Percentiles rank a stretch among this genome's conserved stretches.
phyloP scores from a whole-genome alignment of 2,329 filamentous ascomycete species.

The Hymenoscyphus occultus region DNA sequence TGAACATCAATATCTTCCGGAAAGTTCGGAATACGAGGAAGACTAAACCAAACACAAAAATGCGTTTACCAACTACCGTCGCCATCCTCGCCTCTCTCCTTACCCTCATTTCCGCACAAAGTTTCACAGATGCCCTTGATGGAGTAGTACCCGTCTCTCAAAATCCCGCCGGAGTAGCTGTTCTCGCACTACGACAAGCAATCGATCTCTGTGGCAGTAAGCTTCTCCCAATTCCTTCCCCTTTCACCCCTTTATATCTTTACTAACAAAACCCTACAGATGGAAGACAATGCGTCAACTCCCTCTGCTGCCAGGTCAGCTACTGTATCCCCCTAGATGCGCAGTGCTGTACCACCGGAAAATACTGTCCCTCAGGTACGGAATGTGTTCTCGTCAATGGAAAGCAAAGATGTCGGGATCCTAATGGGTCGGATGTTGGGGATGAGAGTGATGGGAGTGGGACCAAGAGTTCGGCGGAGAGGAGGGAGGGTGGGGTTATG shows the following conservation, averaged over 20 bases:
- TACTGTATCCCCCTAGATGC: constrained; percentile 7
- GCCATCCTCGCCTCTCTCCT: neutral
- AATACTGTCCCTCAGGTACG: constrained; percentile 4
- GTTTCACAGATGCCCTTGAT: neutral
- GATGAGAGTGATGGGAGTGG: neutral
- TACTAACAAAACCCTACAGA: neutral
- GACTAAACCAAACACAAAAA: neutral
- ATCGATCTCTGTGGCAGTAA: constrained; percentile 2
- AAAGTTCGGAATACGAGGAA: neutral
- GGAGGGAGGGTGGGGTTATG: neutral
- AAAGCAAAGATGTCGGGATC: neutral
- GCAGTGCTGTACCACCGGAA: constrained; percentile 9
- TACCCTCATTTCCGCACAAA: neutral
- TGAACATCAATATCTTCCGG: neutral
- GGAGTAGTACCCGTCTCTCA: constrained; percentile 1
- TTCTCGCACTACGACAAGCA: neutral
- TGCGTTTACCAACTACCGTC: constrained; percentile 4
- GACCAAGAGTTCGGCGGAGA: constrained; percentile 3
- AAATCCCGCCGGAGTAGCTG: neutral
- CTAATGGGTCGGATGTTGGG: neutral
- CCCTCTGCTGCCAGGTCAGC: constrained; percentile 9
- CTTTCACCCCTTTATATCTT: neutral
- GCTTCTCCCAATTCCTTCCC: neutral
- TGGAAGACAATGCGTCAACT: constrained; percentile 8
- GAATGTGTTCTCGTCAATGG: constrained; percentile 3